Conservation (phyloP, 768 basidiomycete species). For the Pleurotus salmoneostramineus region DNA sequence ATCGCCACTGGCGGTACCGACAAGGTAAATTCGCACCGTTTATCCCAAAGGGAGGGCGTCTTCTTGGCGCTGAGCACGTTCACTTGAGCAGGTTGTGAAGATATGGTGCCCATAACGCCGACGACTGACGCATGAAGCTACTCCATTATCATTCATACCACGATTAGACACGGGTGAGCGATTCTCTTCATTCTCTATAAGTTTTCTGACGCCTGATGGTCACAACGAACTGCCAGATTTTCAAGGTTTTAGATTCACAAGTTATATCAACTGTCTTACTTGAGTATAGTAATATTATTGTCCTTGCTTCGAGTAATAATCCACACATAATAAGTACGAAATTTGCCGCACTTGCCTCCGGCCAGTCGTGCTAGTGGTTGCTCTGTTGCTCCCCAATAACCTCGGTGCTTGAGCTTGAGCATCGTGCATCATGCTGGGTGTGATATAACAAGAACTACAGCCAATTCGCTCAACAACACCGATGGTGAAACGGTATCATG, state of each 20-base stretch:
- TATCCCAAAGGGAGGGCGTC: constrained; percentile 51
- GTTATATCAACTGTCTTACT: background rate
- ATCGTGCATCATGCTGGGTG: no score
- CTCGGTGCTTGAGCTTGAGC: no score
- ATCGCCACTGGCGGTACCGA: constrained; percentile 68
- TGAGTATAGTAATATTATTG: constrained; percentile 6
- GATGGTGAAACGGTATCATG: no score
- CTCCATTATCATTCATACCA: background rate
- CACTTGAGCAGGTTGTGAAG: background rate
- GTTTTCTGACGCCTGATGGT: background rate
- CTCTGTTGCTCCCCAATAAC: no score
- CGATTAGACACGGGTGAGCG: background rate
- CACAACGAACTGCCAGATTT: background rate
- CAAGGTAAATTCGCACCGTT: constrained; percentile 36
- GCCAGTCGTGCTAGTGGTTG: no score
- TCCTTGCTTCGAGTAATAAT: constrained; percentile 3
- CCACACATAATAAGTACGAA: constrained; percentile 2
- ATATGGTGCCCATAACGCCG: constrained; percentile 3
- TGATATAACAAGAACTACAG: no score
- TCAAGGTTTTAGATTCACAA: background rate
- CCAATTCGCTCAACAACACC: background rate
- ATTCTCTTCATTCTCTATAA: background rate
- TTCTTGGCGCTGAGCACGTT: background rate
- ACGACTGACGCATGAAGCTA: background rate
- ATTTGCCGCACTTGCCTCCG: no score